Evolutionary conservation across 2,329 filamentous ascomycete genomes (phyloP), one percentile per base, ranked within the genome.

Genomic region (Arthrobotrys entomopaga): DNA sequence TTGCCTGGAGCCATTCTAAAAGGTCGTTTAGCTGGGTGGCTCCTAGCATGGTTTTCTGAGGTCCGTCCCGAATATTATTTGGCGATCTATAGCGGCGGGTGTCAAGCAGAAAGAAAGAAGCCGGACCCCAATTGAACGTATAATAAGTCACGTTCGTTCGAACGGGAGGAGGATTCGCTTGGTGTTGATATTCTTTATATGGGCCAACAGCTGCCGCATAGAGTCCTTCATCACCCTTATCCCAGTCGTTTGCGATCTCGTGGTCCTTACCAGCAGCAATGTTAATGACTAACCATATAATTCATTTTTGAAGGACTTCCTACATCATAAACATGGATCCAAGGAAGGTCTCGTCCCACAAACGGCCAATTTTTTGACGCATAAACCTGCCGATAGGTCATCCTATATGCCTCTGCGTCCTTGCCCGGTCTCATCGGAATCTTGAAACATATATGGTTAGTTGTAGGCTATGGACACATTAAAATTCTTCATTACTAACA

Each of bases 161-260:
- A 72, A 90, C 85, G 53, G 83, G 79, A 6, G 95, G 93, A 1
- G 95, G 95, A 81, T 99, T 99, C 1, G 88, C 88, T 2, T 88
- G 86, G 38, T 89, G 89, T 76, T 99, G 94, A 80, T 99, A 99
- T 79, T 93, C 87, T 54, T 89, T 84, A 84, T 91, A 99, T 0
- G 94, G 92, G 73, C 96, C 92, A 50, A 91, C 87, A 3, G 94
- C 93, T 0, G 90, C 87, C 1, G 86, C 82, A 80, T 94, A 97
- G 0, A 96, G 87, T 4, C 91, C 91, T 0, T 91, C 93, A 13
- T 87, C 90, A 80, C 94, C 95, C 16, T 86, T 85, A 72, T 90
- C 88, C 93, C 93, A 98, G 82, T 98, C 95, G 78, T 99, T 98
- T 3, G 87, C 87, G 75, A 99, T 97, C 80, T 99, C 95, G 79